phyloP scores from a whole-genome alignment of 2,329 filamentous ascomycete species.

The Dothistroma pini region DNA sequence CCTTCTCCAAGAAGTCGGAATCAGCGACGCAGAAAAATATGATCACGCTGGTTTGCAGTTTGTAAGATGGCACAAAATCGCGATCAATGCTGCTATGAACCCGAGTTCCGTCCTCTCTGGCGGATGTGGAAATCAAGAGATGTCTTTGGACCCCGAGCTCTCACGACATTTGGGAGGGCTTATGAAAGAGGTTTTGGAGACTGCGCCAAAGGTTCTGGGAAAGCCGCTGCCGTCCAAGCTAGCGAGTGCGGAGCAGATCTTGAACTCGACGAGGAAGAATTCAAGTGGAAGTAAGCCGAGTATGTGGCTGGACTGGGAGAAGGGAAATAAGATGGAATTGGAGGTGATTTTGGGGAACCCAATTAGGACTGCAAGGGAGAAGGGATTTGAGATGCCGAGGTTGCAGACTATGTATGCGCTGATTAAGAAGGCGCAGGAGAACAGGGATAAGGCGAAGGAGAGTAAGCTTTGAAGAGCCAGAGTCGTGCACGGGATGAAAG shows the following conservation, averaged over 20 bases:
- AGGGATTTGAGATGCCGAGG: slow-evolving; percentile 61
- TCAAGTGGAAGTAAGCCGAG: slow-evolving; percentile 56
- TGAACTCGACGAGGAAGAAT: slow-evolving; percentile 61
- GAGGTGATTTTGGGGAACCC: slow-evolving; percentile 71
- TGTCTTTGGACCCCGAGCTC: slow-evolving; percentile 61
- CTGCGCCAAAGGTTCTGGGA: slow-evolving; percentile 60
- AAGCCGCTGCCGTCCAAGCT: slow-evolving; percentile 56
- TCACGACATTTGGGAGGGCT: slow-evolving; percentile 59
- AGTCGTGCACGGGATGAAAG: background rate
- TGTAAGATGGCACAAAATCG: slow-evolving; percentile 71
- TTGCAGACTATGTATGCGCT: slow-evolving; percentile 65
- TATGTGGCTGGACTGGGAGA: slow-evolving; percentile 69
- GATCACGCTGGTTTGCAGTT: slow-evolving; percentile 64
- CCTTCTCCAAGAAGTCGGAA: slow-evolving; percentile 56
- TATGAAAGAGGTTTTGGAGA: slow-evolving; percentile 66
- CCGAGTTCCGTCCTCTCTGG: slow-evolving; percentile 64
- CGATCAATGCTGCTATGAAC: slow-evolving; percentile 73
- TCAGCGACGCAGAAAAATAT: slow-evolving; percentile 62
- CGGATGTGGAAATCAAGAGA: slow-evolving; percentile 61
- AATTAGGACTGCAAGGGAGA: slow-evolving; percentile 58
- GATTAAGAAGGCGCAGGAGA: slow-evolving; percentile 57
- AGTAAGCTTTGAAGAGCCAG: slow-evolving; percentile 23
- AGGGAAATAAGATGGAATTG: slow-evolving; percentile 61
- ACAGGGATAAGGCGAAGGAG: slow-evolving; percentile 42
- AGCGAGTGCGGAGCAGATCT: slow-evolving; percentile 59